Conservation (phyloP, 176 grass and related monocot species). For the Cenchrus fungigraminus region DNA sequence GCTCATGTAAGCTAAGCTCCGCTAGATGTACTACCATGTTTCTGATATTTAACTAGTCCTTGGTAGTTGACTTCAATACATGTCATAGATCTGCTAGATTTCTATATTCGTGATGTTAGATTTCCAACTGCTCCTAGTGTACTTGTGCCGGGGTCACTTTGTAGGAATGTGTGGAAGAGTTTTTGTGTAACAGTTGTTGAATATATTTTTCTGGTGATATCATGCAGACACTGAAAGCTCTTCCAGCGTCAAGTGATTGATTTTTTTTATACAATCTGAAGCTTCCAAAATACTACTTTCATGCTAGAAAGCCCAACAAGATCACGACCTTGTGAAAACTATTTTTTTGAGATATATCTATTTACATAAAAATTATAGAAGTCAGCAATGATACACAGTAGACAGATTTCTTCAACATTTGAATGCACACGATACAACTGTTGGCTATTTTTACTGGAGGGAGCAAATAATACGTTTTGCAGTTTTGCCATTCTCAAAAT, state of each 20-base stretch:
- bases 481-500: too few relatives aligned
- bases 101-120: background rate
- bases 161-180: background rate
- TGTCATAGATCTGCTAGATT: constrained; percentile 23
- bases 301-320: background rate
- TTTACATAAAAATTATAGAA: background rate
- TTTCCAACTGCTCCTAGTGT: background rate
- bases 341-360: background rate
- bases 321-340: background rate
- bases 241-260: background rate
- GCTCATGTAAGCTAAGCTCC: background rate
- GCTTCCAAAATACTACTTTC: background rate
- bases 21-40: background rate
- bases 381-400: background rate
- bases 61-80: constrained; percentile 15
- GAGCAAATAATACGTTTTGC: background rate
- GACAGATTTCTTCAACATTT: background rate
- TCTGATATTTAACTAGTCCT: background rate
- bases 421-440: background rate
- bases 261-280: background rate
- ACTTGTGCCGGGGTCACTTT: background rate
- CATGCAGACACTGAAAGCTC: background rate
- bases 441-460: background rate
- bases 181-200: background rate
- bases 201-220: constrained; percentile 2